Evolutionary conservation across 495 filamentous ascomycete genomes (phyloP).

Genomic region (Daldinia vernicosa): DNA sequence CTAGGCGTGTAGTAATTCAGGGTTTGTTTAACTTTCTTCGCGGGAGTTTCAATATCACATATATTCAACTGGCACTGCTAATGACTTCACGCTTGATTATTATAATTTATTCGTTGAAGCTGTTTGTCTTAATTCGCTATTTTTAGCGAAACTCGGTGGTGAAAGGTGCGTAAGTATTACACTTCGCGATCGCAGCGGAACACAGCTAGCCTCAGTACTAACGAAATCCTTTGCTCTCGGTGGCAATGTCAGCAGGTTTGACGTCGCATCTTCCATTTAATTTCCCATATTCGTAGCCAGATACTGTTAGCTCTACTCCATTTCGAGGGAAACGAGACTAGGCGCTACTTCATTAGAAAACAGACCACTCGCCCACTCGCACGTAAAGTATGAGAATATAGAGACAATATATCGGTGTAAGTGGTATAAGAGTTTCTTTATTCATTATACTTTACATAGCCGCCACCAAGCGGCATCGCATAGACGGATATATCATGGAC

Average conservation of each 20-base stretch:
- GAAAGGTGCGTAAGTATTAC: too few relatives aligned
- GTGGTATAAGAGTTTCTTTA: slow-evolving; percentile 24
- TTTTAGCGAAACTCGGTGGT: too few relatives aligned
- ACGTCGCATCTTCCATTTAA: too few relatives aligned
- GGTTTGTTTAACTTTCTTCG: not conserved
- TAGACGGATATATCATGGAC: not conserved
- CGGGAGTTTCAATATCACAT: not conserved
- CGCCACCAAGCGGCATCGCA: slow-evolving; percentile 4
- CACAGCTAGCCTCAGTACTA: too few relatives aligned
- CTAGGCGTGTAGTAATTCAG: slow-evolving; percentile 28
- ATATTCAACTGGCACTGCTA: not conserved
- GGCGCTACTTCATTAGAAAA: not conserved
- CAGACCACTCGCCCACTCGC: not conserved
- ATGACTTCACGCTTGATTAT: not conserved
- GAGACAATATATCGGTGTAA: not conserved
- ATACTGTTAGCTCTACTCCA: too few relatives aligned
- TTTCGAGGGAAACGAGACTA: not conserved
- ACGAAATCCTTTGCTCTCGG: too few relatives aligned
- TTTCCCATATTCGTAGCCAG: too few relatives aligned
- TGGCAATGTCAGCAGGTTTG: too few relatives aligned
- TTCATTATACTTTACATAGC: slow-evolving; percentile 33
- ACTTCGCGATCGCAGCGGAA: too few relatives aligned
- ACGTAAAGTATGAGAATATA: not conserved
- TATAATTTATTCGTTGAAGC: not conserved
- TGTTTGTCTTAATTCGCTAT: too few relatives aligned